phyloP scores from a whole-genome alignment of 2,329 filamentous ascomycete species.

The Pseudogymnoascus sp. region DNA sequence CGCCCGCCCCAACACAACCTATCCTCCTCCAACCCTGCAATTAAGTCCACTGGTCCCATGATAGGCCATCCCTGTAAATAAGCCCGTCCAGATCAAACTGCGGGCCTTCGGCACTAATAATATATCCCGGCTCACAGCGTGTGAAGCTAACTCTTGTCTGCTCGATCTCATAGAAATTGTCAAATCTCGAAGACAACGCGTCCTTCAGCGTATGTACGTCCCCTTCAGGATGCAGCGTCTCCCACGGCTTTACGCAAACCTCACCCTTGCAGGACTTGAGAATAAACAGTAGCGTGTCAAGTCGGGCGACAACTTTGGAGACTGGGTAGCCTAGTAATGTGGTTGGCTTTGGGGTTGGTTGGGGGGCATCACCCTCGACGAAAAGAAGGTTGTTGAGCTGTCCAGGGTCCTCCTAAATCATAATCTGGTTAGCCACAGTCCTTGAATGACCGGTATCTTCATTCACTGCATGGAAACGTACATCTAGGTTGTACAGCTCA shows the following conservation, averaged over 20 bases:
- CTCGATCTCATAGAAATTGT: constrained; percentile 43
- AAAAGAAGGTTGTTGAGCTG: constrained; percentile 38
- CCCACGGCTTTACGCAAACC: constrained; percentile 50
- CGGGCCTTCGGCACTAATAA: constrained; percentile 48
- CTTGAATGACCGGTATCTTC: not conserved
- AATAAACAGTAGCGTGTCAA: constrained; percentile 52
- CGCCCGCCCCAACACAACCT: not conserved
- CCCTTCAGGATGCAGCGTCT: constrained; percentile 45
- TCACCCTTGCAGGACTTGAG: constrained; percentile 52
- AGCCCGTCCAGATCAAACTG: constrained; percentile 24
- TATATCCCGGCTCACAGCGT: constrained; percentile 49
- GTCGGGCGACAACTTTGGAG: constrained; percentile 38
- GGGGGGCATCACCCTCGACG: not conserved
- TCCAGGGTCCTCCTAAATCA: constrained; percentile 39
- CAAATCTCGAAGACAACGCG: constrained; percentile 41
- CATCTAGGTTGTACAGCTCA: constrained; percentile 57
- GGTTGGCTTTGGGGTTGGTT: constrained; percentile 14
- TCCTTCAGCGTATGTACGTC: constrained; percentile 43
- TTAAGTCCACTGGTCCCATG: not conserved
- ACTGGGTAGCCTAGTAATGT: constrained; percentile 31
- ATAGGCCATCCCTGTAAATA: not conserved
- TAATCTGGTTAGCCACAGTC: not conserved
- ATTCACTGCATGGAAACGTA: constrained; percentile 23
- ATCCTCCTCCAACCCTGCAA: not conserved
- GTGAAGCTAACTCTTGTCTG: constrained; percentile 44